phyloP scores from a whole-genome alignment of 176 grass and related monocot species.

The Bolboschoenus planiculmis region DNA sequence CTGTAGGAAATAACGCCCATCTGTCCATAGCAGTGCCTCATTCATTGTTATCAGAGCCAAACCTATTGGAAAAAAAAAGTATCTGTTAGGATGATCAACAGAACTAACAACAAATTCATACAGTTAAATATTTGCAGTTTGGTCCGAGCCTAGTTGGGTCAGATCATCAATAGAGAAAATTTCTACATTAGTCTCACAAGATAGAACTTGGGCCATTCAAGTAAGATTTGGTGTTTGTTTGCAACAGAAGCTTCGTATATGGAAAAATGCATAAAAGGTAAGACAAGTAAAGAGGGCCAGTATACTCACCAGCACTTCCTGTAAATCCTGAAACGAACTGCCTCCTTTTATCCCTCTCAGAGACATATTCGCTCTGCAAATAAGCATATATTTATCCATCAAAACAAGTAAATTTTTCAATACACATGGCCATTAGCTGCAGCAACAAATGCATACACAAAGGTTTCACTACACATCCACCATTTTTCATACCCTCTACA shows the following conservation, averaged over 20 bases:
- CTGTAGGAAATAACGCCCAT: constrained; percentile 95
- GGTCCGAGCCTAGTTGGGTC: not conserved
- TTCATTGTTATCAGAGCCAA: constrained; percentile 89
- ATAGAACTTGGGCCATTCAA: not conserved
- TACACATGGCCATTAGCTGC: not conserved
- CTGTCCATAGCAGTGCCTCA: constrained; percentile 90
- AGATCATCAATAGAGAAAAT: not conserved
- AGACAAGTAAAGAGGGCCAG: not conserved
- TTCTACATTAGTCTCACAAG: not conserved
- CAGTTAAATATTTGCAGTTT: not conserved
- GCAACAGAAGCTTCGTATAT: not conserved
- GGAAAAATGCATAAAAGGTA: not conserved
- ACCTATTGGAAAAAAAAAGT: constrained; percentile 34
- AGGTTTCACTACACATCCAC: not conserved
- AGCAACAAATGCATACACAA: not conserved
- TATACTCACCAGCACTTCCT: constrained; percentile 65
- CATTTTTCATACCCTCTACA: not conserved
- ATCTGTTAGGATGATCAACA: constrained; percentile 6
- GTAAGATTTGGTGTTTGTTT: not conserved
- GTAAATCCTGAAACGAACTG: constrained; percentile 82
- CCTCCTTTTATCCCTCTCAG: constrained; percentile 81
- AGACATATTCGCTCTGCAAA: constrained; percentile 93
- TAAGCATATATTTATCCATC: not conserved
- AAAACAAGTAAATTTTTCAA: not conserved
- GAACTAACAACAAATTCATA: not conserved